phyloP scores from a whole-genome alignment of 768 basidiomycete genomes.

The Podaxis mareebaensis region DNA sequence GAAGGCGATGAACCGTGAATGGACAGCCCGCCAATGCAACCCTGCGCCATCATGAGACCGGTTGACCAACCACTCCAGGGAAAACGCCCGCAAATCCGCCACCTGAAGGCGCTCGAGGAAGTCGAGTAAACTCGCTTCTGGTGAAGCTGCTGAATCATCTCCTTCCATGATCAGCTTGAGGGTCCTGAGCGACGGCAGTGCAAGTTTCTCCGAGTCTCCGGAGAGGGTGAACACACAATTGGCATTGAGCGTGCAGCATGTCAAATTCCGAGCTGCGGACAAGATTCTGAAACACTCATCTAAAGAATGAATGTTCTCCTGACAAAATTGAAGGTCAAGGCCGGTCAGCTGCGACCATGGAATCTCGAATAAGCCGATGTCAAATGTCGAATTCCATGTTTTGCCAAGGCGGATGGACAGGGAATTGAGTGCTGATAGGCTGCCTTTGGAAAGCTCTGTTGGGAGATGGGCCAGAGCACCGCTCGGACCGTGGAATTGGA shows the following conservation, averaged over 20 bases:
- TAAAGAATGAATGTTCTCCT: conserved; percentile 33
- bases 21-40: conserved; percentile 22
- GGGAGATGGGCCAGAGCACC: conserved; percentile 27
- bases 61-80: conserved; percentile 36
- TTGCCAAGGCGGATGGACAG: conserved; percentile 33
- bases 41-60: conserved; percentile 1
- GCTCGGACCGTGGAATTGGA: conserved; percentile 35
- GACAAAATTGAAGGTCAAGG: conserved; percentile 37
- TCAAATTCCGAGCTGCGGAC: conserved; percentile 30
- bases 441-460: conserved; percentile 19
- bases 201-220: conserved; percentile 16
- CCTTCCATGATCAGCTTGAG: conserved; percentile 35
- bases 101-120: conserved; percentile 35
- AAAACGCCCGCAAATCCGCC: conserved; percentile 30
- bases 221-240: conserved; percentile 27
- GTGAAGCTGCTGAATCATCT: conserved; percentile 18
- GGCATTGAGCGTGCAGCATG: conserved; percentile 32
- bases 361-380: conserved; percentile 28
- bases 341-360: conserved; percentile 42
- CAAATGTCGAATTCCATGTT: conserved; percentile 22
- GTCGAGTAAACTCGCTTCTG: conserved; percentile 25
- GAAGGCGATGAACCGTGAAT: conserved; percentile 30
- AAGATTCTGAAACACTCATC: conserved; percentile 37
- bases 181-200: conserved; percentile 31
- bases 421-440: conserved; percentile 31